Conservation (phyloP, 108 stramenopile genomes). For the Mayamaea pseudoterrestris region DNA sequence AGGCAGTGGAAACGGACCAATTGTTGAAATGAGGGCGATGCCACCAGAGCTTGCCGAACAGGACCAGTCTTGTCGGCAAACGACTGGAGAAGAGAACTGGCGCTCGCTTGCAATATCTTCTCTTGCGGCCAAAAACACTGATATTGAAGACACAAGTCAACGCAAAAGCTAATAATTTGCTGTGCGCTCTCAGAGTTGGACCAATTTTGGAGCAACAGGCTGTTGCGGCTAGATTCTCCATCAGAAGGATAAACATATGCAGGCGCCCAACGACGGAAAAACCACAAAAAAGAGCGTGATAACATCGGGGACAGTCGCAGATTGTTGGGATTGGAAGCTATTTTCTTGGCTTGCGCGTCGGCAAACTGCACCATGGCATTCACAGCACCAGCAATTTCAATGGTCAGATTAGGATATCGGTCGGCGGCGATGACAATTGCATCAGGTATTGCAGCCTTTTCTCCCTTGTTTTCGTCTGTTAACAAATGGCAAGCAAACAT, state of each 20-base stretch:
- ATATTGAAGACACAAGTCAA: slow-evolving; percentile 59
- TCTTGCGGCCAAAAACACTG: slow-evolving; percentile 82
- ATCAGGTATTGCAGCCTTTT: slow-evolving; percentile 61
- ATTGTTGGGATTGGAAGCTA: slow-evolving; percentile 38
- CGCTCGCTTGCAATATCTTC: slow-evolving; percentile 51
- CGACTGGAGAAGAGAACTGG: slow-evolving; percentile 31
- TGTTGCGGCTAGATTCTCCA: slow-evolving; percentile 10
- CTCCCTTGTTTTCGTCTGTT: slow-evolving; percentile 72
- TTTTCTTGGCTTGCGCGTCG: slow-evolving; percentile 53
- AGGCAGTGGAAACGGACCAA: slow-evolving; percentile 43
- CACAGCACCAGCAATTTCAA: slow-evolving; percentile 35
- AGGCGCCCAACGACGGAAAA: slow-evolving; percentile 62
- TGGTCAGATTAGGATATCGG: slow-evolving; percentile 16
- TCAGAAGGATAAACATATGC: slow-evolving; percentile 60
- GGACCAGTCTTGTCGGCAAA: slow-evolving; percentile 38
- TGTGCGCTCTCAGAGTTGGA: slow-evolving; percentile 34
- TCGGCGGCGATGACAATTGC: slow-evolving; percentile 39
- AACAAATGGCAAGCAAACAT: slow-evolving; percentile 58
- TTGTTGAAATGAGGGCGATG: slow-evolving; percentile 46
- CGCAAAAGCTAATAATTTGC: slow-evolving; percentile 49
- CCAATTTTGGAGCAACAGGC: slow-evolving; percentile 40
- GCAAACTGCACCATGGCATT: slow-evolving; percentile 39
- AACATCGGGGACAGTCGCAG: slow-evolving; percentile 62
- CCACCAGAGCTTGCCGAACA: slow-evolving; percentile 40
- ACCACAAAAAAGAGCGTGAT: slow-evolving; percentile 64